phyloP scores from a whole-genome alignment of 768 basidiomycete genomes.

The Serendipita sp. region DNA sequence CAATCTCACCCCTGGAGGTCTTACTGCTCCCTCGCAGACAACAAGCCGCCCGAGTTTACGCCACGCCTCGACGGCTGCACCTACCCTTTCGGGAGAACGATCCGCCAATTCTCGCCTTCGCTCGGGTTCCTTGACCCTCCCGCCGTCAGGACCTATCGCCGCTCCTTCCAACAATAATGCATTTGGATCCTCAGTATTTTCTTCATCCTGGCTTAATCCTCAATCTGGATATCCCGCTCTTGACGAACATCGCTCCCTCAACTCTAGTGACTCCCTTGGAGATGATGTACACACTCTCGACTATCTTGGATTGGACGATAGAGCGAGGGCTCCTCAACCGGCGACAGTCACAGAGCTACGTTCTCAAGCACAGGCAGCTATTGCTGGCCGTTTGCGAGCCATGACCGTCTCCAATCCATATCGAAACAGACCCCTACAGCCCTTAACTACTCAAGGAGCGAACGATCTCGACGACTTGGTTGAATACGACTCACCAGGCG shows the following conservation, averaged over 20 bases:
- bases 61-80: slow-evolving; percentile 39
- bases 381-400: slow-evolving; percentile 70
- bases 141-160: slow-evolving; percentile 28
- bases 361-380: slow-evolving; percentile 78
- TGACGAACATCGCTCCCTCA: slow-evolving; percentile 68
- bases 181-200: slow-evolving; percentile 58
- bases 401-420: slow-evolving; percentile 92
- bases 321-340: slow-evolving; percentile 55
- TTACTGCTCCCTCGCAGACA: slow-evolving; percentile 18
- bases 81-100: slow-evolving; percentile 28
- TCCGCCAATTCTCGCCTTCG: slow-evolving; percentile 55
- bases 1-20: slow-evolving; percentile 20
- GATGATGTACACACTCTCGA: slow-evolving; percentile 89
- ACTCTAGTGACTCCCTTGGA: slow-evolving; percentile 68
- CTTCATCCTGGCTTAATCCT: slow-evolving; percentile 50
- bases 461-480: slow-evolving; percentile 68
- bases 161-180: slow-evolving; percentile 66
- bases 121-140: slow-evolving; percentile 83
- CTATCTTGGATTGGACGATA: slow-evolving; percentile 86
- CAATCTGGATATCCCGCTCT: slow-evolving; percentile 26
- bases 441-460: slow-evolving; percentile 45
- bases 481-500: slow-evolving; percentile 33
- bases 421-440: slow-evolving; percentile 41
- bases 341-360: slow-evolving; percentile 81
- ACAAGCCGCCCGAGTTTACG: slow-evolving; percentile 50